Percentiles rank a stretch among this genome's conserved stretches.
Evolutionary conservation across 2,329 filamentous ascomycete species (phyloP).

Genomic region (Aureobasidium sp.): DNA sequence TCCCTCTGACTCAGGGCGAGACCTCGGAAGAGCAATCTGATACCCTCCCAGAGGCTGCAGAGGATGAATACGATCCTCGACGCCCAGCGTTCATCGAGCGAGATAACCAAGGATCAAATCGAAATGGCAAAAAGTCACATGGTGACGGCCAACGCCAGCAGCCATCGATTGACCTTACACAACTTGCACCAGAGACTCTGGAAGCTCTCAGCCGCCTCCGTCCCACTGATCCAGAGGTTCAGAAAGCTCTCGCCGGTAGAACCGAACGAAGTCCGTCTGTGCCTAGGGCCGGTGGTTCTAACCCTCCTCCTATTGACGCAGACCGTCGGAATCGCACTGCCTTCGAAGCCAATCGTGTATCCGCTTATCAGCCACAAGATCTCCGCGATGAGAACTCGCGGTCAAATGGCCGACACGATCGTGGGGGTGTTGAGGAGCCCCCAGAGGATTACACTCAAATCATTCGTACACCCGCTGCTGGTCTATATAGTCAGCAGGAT

Average conservation of each 20-base stretch:
- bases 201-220: constrained; percentile 5
- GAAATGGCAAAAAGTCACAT: not conserved
- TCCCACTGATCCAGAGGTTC: not conserved
- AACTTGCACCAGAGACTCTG: constrained; percentile 6
- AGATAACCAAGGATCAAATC: not conserved
- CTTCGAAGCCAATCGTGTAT: not conserved
- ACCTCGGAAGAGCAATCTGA: constrained; percentile 18
- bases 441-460: constrained; percentile 8
- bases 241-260: not conserved
- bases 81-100: constrained; percentile 22
- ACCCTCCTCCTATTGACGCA: not conserved
- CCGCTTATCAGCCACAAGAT: not conserved
- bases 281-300: not conserved
- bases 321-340: not conserved
- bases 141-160: not conserved
- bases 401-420: not conserved
- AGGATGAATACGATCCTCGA: constrained; percentile 42
- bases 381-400: not conserved
- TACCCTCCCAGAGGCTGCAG: constrained; percentile 26
- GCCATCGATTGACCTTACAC: constrained; percentile 7
- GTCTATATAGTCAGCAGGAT: not conserved
- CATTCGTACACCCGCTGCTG: constrained; percentile 5
- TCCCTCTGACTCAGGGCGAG: not conserved
- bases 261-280: constrained; percentile 1
- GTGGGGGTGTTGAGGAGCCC: not conserved